Base-by-base conservation (phyloP, 306 rosid species). In the Prinsepia uniflora region DNA sequence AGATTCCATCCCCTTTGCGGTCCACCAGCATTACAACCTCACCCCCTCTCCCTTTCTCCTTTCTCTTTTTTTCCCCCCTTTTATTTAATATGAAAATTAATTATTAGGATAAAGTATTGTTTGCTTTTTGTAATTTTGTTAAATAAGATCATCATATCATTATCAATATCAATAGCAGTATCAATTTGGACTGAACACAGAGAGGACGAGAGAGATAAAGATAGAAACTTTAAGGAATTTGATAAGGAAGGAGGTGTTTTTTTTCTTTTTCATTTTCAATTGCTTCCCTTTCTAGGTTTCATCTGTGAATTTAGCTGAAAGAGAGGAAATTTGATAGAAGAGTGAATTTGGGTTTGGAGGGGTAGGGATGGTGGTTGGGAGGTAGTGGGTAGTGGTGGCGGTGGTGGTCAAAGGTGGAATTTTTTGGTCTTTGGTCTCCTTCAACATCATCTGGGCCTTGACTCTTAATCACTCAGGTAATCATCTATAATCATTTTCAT, bases 1-100 rank as follows among this genome's bases (percentile, higher is more conserved):
- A 88, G 96, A 92, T 92, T 92, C 98, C 86, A 72, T 89, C 82
- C 71, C 81, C 78, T 84, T 84, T 61, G 76, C 73, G 86, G 96
- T 87, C 89, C 89, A 86, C 96, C 93, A 81, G 89, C 79, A 60
- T 39, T 45, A 41, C 77, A 30, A 57, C 63, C 54, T 54, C 66
- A 56, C 73, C 58, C 63, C 44, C 39, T 45, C 49, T 72, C 71
- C 63, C 76, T 70, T 81, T 74, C 71, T 46, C 71, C 67, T 47
- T 57, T 54, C 66, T 11, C 20, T 42, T n/a, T n/a, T n/a, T 44
- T 11, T 5, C 59, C 10, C 17, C 61, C 66, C 68, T 62, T 65
- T 30, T 60, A 43, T 65, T 39, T 83, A 79, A 82, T 86, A 55
- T 56, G 49, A 65, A 72, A 52, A 65, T 30, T 30, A 30, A 43